Base-by-base conservation (phyloP, 441 rosid species). In the Erysimum pusillum region DNA sequence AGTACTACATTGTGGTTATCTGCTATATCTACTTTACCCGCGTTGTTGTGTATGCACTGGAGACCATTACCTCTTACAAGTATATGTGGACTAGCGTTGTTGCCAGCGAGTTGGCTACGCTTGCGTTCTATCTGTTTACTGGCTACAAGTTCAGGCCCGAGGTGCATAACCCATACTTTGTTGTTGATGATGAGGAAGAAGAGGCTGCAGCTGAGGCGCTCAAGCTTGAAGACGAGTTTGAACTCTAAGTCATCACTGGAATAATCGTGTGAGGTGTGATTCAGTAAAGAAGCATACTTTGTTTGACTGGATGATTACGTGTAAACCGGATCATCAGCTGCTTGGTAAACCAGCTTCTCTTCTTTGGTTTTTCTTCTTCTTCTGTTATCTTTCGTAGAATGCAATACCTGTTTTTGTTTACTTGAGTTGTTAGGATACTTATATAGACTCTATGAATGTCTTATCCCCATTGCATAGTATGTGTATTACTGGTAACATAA, bases 131-230 rank as follows among this genome's bases (percentile, higher is more conserved):
- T 76, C 79, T 86, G 49, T 95, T 92, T 44, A 95, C 99, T 0
- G 99, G 94, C 69, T 92, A 81, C 44, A 92, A 87, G 79, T 94
- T 94, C 79, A 91, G 67, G 86, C 99, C 98, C 0, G 97, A 94
- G 92, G 91, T 87, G 0, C 98, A 91, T 69, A 94, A 94, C 73
- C 99, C 99, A 0, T 95, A 92, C 81, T 95, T 95, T 68, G 95
- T 85, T 34, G 83, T 95, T 38, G 99, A 92, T 61, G 97, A 92
- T 64, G 99, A 93, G 11, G 98, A 95, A 71, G 99, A 95, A 75
- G 99, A 95, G 84, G 99, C 98, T 73, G 99, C 98, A 10, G 98
- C 96, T 0, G 98, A 95, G 82, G 87, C 87, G 5, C 75, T 95
- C 81, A 95, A 91, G 90, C 91, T 92, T 25, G 99, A 92, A 77